phyloP scores from a whole-genome alignment of 768 basidiomycete genomes.

The Ramaria sp. region DNA sequence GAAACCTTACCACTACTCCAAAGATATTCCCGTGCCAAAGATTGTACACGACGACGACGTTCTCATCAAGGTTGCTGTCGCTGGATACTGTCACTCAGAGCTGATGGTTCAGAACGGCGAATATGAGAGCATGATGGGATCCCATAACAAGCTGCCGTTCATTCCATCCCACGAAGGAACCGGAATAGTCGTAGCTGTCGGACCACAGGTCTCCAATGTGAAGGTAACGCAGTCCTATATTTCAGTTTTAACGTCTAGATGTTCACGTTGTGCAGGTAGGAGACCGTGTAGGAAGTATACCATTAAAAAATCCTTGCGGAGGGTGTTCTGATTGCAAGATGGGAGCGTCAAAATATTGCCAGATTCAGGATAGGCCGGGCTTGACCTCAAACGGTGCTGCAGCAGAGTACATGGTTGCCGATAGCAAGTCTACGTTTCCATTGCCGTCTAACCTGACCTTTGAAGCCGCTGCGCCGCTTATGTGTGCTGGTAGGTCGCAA shows the following conservation, averaged over 20 bases:
- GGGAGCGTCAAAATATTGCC: neutral
- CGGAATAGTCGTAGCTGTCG: conserved; percentile 2
- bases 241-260: neutral
- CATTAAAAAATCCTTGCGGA: conserved; percentile 4
- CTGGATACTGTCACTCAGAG: conserved; percentile 6
- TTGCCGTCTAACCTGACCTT: neutral
- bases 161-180: conserved; percentile 6
- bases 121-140: neutral
- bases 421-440: neutral
- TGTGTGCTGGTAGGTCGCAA: conserved; percentile 1
- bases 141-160: neutral
- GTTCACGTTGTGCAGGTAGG: conserved; percentile 1
- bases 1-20: neutral
- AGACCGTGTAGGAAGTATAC: neutral
- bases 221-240: neutral
- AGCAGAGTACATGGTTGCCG: conserved; percentile 4
- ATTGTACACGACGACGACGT: conserved; percentile 1
- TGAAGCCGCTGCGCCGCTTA: conserved; percentile 2
- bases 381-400: conserved; percentile 1
- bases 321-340: conserved; percentile 1
- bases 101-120: conserved; percentile 7
- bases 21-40: conserved; percentile 4
- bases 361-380: neutral
- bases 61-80: conserved; percentile 2
- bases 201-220: neutral